Evolutionary conservation across 768 basidiomycete species (phyloP), one percentile per base, ranked within the genome.

Genomic region (Lactarius trivialis): DNA sequence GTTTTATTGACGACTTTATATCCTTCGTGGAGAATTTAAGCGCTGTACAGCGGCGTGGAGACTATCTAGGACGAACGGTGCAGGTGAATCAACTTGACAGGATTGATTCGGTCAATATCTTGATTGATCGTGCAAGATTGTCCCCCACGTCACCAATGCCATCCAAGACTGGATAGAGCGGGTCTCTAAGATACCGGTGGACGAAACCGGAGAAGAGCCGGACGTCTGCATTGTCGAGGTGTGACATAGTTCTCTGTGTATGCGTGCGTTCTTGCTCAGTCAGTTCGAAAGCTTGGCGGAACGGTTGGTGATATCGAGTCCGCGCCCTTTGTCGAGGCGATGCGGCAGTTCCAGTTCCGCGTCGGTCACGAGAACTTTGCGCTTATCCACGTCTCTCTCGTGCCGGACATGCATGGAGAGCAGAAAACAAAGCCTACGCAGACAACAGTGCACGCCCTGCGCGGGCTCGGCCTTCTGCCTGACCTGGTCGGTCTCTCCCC

Each of bases 341-440:
- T 99, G 89, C 86, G 96, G n/a, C 96, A 99, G 73, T 99, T 99
- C 81, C 96, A 99, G 72, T 98, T 98, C 79, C 88, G 96, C 60
- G 95, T 98, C 24, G 95, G 96, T 19, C 83, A 89, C 71, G 91
- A 93, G 61, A 98, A 98, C 76, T 98, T 98, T 72, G 95, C 96
- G 0, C 84, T 98, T 58, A 87, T 98, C 63, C 95, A 98, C 68
- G 96, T 99, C 53, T 95, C 93, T 7, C 85, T 99, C 33, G 93
- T 99, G n/a, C 96, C 96, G 19, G 93, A 97, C 70, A 92, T 99
- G 81, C 93, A 97, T 58, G 96, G 96, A 60, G 96, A 99, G 73
- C 96, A 98, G 71, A 99, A 99, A 76, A 99, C 96, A 8, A 99
- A 99, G 72, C 96, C 96, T 1, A 99, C 96, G 0, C 96, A 99